Percentiles rank a stretch among this genome's conserved stretches.
phyloP scores from a whole-genome alignment of 306 rosid species.

The Rosa rugosa region DNA sequence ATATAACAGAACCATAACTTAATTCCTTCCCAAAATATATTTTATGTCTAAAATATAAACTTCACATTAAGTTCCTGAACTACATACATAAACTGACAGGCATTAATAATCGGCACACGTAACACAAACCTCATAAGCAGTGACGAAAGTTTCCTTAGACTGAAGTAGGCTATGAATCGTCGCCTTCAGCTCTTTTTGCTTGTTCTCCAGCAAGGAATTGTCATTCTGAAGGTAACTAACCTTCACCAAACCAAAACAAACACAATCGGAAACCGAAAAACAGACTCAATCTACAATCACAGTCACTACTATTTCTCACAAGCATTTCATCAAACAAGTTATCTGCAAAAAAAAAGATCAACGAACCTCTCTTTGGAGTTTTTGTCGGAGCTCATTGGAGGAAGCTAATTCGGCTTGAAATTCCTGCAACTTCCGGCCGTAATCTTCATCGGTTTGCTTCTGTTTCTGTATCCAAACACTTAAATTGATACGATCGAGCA shows the following conservation, averaged over 20 bases:
- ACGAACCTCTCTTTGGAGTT: conserved; percentile 57
- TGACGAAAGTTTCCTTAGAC: conserved; percentile 53
- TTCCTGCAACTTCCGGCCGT: conserved; percentile 54
- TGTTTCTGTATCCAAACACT: conserved; percentile 52
- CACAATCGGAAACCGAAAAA: not conserved
- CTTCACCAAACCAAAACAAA: conserved; percentile 26
- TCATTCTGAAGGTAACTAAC: conserved; percentile 61
- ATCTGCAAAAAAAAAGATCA: not conserved
- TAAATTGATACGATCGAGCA: not conserved
- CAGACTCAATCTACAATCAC: not conserved
- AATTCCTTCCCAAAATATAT: not conserved
- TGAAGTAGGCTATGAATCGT: conserved; percentile 54
- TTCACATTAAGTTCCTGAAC: not conserved
- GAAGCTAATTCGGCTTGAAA: conserved; percentile 54
- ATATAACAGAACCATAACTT: not conserved
- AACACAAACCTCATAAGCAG: conserved; percentile 62
- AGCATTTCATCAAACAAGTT: not conserved
- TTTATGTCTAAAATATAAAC: not conserved
- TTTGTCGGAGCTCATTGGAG: conserved; percentile 50
- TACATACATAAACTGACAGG: not conserved
- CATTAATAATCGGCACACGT: not conserved
- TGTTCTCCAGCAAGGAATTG: conserved; percentile 65
- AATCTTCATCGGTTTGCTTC: conserved; percentile 69
- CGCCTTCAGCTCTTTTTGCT: conserved; percentile 63
- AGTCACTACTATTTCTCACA: conserved; percentile 6